Evolutionary conservation across 129 eudicot genomes (phyloP).

Genomic region (Apium graveolens): DNA sequence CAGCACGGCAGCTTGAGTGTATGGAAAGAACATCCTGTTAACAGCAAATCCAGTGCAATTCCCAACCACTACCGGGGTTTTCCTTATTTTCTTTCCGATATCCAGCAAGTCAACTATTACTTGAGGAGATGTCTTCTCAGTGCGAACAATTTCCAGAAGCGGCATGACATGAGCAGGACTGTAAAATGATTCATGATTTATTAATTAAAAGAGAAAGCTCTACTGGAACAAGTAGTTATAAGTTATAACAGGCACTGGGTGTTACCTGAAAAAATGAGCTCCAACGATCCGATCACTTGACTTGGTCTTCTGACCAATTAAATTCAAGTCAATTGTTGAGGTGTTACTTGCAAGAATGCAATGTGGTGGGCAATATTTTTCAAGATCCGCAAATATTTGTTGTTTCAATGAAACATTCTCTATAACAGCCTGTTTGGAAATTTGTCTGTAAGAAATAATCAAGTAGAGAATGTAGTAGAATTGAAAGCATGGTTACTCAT

Average conservation of each 20-base stretch:
- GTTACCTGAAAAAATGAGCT: slow-evolving; percentile 87
- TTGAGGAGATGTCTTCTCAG: slow-evolving; percentile 80
- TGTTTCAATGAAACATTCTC: slow-evolving; percentile 62
- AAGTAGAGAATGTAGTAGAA: neutral
- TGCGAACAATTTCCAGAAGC: slow-evolving; percentile 83
- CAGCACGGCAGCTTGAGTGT: slow-evolving; percentile 79
- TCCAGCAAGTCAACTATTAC: slow-evolving; percentile 74
- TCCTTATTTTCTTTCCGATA: slow-evolving; percentile 77
- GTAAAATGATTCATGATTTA: slow-evolving; percentile 9
- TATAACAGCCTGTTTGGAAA: slow-evolving; percentile 62
- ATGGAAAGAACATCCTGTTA: slow-evolving; percentile 90
- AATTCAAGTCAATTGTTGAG: slow-evolving; percentile 51
- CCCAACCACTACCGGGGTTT: slow-evolving; percentile 84
- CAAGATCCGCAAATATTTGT: slow-evolving; percentile 63
- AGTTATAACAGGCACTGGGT: neutral
- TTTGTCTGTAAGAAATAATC: neutral
- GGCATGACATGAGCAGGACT: slow-evolving; percentile 98
- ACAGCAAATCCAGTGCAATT: slow-evolving; percentile 98
- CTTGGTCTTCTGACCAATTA: slow-evolving; percentile 66
- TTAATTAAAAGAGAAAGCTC: neutral
- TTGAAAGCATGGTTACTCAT: neutral
- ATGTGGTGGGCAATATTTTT: slow-evolving; percentile 57
- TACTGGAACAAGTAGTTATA: neutral
- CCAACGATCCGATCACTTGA: slow-evolving; percentile 69
- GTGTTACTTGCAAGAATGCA: slow-evolving; percentile 75